Conservation (phyloP, 768 basidiomycete species). For the Tricholoma sp. region DNA sequence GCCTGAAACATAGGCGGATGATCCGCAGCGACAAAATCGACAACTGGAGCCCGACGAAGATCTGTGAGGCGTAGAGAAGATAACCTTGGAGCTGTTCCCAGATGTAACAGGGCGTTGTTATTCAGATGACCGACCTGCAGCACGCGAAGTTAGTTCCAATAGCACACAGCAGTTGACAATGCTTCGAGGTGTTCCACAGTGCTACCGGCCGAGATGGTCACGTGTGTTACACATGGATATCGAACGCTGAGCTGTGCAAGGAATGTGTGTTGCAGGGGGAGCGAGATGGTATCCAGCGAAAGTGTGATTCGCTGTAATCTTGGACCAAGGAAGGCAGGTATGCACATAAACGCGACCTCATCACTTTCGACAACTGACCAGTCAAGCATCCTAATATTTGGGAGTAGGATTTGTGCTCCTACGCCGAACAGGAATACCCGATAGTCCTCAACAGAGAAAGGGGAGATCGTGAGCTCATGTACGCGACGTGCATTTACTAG, state of each 20-base stretch:
- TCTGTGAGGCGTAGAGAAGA: background rate
- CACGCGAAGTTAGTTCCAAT: background rate
- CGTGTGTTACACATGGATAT: background rate
- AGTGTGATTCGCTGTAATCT: background rate
- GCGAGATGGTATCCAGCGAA: background rate
- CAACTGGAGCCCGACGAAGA: background rate
- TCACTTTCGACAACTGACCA: background rate
- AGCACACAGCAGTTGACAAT: background rate
- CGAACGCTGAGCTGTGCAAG: background rate
- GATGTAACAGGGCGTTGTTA: background rate
- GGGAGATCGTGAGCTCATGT: background rate
- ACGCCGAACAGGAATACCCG: background rate
- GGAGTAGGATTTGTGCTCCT: background rate
- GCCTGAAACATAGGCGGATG: background rate
- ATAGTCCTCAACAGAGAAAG: background rate
- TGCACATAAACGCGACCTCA: background rate
- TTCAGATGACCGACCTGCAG: background rate
- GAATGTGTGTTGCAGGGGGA: background rate
- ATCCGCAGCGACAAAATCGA: background rate
- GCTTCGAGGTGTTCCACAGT: too few relatives aligned
- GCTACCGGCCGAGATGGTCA: background rate
- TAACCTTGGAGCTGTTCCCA: background rate
- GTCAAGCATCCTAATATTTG: background rate
- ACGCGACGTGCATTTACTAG: background rate
- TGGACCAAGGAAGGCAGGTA: background rate